phyloP scores from a whole-genome alignment of 768 basidiomycete species.

The Saitozyma podzolica region DNA sequence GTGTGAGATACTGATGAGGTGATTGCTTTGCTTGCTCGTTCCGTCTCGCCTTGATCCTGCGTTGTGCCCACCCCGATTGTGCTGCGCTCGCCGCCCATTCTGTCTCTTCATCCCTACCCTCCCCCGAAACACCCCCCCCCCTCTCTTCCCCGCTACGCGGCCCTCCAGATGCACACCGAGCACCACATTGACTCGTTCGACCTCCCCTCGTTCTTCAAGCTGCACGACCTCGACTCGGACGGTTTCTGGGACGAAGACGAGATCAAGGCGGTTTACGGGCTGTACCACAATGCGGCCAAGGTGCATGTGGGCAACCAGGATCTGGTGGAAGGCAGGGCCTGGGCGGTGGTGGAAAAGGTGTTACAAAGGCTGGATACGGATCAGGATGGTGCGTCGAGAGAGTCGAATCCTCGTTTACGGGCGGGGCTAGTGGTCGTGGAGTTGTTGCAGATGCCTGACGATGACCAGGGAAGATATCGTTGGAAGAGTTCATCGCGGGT shows the following conservation, averaged over 20 bases:
- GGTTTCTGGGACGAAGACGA: constrained; percentile 81
- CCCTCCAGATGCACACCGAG: constrained; percentile 44
- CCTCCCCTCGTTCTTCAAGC: constrained; percentile 90
- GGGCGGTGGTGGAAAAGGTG: constrained; percentile 70
- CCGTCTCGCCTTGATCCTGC: no score
- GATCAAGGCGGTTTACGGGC: constrained; percentile 93
- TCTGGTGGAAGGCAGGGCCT: constrained; percentile 78
- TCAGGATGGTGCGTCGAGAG: constrained; percentile 65
- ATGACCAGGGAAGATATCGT: constrained; percentile 36
- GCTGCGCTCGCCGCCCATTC: background rate
- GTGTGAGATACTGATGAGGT: no score
- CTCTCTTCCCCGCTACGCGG: constrained; percentile 9
- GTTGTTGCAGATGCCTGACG: background rate
- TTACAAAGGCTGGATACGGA: constrained; percentile 71
- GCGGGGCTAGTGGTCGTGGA: background rate
- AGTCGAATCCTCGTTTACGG: no score
- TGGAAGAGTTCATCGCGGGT: constrained; percentile 49
- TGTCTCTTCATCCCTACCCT: background rate
- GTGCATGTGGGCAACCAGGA: constrained; percentile 64
- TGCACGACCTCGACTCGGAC: constrained; percentile 89
- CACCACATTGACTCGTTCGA: constrained; percentile 58
- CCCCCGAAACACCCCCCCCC: background rate
- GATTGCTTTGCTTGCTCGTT: no score
- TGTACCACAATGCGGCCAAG: constrained; percentile 85
- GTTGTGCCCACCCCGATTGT: no score